phyloP scores from a whole-genome alignment of 345 rosid genomes.

The Hypericum perforatum region DNA sequence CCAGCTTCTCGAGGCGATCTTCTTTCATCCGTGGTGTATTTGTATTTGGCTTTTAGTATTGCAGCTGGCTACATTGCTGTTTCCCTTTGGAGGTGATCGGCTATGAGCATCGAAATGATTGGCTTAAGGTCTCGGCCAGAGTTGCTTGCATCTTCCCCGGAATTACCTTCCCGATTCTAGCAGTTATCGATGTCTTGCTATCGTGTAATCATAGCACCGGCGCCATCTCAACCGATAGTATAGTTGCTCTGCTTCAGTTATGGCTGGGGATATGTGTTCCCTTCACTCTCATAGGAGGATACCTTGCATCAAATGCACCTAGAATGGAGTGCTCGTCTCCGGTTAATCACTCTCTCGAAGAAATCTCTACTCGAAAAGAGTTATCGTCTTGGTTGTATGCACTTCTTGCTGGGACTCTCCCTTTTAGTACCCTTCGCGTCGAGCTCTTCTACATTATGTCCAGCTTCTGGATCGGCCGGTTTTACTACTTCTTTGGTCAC shows the following conservation, averaged over 20 bases:
- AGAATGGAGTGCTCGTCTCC: constrained; percentile 29
- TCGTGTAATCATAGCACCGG: background rate
- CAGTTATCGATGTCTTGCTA: background rate
- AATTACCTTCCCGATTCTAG: background rate
- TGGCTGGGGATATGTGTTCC: background rate
- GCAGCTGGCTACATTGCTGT: background rate
- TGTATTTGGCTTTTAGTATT: background rate
- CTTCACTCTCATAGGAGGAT: constrained; percentile 1
- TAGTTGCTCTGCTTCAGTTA: background rate
- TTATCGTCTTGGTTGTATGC: constrained; percentile 62
- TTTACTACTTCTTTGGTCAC: constrained; percentile 59
- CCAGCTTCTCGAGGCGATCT: constrained; percentile 1
- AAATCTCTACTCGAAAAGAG: constrained; percentile 50
- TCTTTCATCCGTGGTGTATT: background rate
- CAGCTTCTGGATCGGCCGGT: constrained; percentile 70
- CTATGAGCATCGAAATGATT: background rate
- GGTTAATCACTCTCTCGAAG: constrained; percentile 60
- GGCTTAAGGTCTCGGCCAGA: background rate
- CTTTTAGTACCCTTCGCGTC: constrained; percentile 61
- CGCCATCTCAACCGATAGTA: background rate
- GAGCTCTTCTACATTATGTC: constrained; percentile 78
- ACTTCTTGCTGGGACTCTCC: constrained; percentile 22
- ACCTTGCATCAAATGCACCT: background rate
- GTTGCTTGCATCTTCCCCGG: constrained; percentile 1
- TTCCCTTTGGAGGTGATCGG: background rate